A percentile compares a stretch with the other conserved stretches of the same genome.
Conservation (phyloP, 139 green algal genomes). For the Trebouxia sp. region DNA sequence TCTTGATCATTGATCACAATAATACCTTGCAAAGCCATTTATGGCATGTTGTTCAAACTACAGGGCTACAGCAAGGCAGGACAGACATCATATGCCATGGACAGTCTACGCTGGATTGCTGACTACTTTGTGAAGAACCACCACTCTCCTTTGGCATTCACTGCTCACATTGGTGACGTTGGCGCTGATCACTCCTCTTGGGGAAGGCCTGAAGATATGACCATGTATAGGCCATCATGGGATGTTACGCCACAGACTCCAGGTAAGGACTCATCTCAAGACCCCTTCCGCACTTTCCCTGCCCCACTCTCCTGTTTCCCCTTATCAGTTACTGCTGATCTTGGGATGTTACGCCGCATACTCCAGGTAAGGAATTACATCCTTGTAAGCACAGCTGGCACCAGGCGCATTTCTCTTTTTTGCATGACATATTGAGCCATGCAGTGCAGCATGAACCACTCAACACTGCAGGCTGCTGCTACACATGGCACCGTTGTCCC, state of each 20-base stretch:
- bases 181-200: conserved; percentile 62
- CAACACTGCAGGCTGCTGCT: too few species aligned
- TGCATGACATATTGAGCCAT: too few species aligned
- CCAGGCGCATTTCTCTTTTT: too few species aligned
- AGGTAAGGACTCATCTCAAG: too few species aligned
- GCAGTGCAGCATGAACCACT: too few species aligned
- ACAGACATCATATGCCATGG: conserved; percentile 34
- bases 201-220: conserved; percentile 64
- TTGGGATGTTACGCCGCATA: conserved; percentile 16
- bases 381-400: too few species aligned
- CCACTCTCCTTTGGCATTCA: conserved; percentile 34
- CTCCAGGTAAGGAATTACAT: conserved; percentile 22
- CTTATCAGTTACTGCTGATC: too few species aligned
- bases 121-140: conserved; percentile 64
- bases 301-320: too few species aligned
- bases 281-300: too few species aligned
- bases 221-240: conserved; percentile 31
- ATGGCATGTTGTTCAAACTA: not conserved
- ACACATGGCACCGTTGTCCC: too few species aligned
- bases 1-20: too few species aligned
- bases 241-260: conserved; percentile 13
- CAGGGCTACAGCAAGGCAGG: conserved; percentile 34
- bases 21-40: too few species aligned
- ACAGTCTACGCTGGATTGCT: conserved; percentile 52
- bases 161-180: conserved; percentile 41